These are phyloP conservation scores for Dictyophora rubrovolvata DNA, from an alignment of 768 basidiomycete genomes.

Conservation along the genomic window DNA sequence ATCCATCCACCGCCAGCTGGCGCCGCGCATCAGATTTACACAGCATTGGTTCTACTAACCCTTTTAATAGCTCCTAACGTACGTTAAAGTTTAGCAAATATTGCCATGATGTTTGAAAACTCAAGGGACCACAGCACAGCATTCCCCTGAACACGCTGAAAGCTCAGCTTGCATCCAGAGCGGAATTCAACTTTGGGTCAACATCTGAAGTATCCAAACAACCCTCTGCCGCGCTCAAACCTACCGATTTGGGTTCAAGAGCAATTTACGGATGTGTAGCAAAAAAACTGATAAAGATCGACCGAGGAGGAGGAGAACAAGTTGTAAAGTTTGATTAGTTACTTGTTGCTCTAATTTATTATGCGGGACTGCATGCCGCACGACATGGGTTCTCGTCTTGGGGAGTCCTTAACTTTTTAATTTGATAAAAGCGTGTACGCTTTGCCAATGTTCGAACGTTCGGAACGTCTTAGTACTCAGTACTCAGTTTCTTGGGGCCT, in stretches of 20 bases:
- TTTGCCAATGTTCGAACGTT: too few relatives aligned
- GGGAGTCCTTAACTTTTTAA: too few relatives aligned
- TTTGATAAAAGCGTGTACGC: too few relatives aligned
- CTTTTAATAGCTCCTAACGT: slow-evolving; percentile 37
- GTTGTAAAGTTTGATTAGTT: slow-evolving; percentile 54
- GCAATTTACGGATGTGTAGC: slow-evolving; percentile 74
- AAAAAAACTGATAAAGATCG: slow-evolving; percentile 68
- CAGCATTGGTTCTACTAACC: slow-evolving; percentile 52
- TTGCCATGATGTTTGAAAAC: neutral
- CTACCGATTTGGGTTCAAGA: slow-evolving; percentile 30
- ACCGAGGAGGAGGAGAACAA: slow-evolving; percentile 65
- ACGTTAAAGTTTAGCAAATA: neutral
- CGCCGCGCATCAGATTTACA: slow-evolving; percentile 64
- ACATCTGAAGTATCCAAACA: slow-evolving; percentile 9
- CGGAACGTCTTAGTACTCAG: too few relatives aligned
- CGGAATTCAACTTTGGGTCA: slow-evolving; percentile 4
- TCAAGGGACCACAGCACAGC: slow-evolving; percentile 33
- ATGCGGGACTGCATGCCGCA: too few relatives aligned
- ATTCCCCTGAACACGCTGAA: slow-evolving; percentile 57
- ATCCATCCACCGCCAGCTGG: slow-evolving; percentile 13
- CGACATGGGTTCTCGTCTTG: too few relatives aligned
- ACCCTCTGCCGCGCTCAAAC: slow-evolving; percentile 23
- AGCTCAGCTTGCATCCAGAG: slow-evolving; percentile 38
- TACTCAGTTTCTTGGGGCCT: too few relatives aligned
- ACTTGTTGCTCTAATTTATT: neutral